Percentiles rank a stretch among this genome's conserved stretches.
These are phyloP conservation scores for Nicotiana tomentosiformis DNA, from an alignment of 257 asterid genomes.

Conservation along the genomic window DNA sequence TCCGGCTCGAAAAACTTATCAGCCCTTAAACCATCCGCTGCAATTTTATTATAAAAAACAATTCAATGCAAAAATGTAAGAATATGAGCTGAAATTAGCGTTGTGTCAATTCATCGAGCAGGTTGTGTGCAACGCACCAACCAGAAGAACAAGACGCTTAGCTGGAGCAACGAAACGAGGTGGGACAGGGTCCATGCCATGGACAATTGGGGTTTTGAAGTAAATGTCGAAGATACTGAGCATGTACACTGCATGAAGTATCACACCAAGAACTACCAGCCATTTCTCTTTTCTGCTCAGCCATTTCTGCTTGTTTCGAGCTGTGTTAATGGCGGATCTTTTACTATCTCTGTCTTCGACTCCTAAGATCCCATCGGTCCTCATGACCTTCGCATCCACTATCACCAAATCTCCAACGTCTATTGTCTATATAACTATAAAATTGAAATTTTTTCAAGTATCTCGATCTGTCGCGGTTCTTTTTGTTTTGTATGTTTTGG, in stretches of 20 bases:
- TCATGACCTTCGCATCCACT: conserved; percentile 20
- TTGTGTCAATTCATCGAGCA: conserved; percentile 38
- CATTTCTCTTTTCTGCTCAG: conserved; percentile 64
- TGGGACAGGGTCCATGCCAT: conserved; percentile 83
- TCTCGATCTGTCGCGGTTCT: background rate
- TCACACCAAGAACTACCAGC: conserved; percentile 80
- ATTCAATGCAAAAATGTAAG: background rate
- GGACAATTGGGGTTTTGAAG: conserved; percentile 93
- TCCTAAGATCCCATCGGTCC: conserved; percentile 60
- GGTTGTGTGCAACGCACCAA: conserved; percentile 43
- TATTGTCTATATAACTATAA: background rate
- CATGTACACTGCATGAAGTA: conserved; percentile 95
- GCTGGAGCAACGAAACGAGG: conserved; percentile 87
- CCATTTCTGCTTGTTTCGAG: conserved; percentile 39
- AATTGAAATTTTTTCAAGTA: background rate
- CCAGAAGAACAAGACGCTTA: conserved; percentile 75
- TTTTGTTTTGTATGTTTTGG: background rate
- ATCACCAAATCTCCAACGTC: background rate
- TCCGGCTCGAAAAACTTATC: conserved; percentile 97
- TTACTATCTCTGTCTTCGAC: conserved; percentile 21
- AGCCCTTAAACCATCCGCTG: conserved; percentile 97
- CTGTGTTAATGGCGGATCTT: conserved; percentile 30
- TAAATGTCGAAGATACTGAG: conserved; percentile 95
- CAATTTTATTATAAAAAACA: conserved; percentile 1
- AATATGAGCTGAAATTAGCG: background rate